A percentile compares a stretch with the other conserved stretches of the same genome.
Conservation (phyloP, 1,284 basidiomycete species). For the Athelia psychrophila region DNA sequence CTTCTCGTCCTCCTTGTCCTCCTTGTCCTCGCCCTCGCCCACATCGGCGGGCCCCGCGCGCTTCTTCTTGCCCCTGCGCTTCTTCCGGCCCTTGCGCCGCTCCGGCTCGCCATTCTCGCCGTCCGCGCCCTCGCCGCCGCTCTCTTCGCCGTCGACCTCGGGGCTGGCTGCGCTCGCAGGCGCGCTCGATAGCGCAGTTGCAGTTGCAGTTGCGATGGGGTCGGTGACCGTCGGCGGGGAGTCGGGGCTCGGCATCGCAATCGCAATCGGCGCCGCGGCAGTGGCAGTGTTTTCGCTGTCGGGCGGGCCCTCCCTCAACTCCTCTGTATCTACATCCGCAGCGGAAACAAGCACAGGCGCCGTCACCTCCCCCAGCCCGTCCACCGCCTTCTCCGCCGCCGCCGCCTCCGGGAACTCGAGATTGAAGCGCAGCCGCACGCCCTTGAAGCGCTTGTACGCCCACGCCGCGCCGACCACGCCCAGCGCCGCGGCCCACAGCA, state of each 20-base stretch:
- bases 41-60: conserved; percentile 20
- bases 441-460: no score
- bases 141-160: conserved; percentile 45
- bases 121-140: conserved; percentile 52
- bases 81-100: conserved; percentile 38
- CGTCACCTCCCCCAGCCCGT: no score
- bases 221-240: neutral
- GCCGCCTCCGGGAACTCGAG: no score
- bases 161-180: neutral
- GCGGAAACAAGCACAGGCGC: no score
- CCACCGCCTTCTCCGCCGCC: no score
- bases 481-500: no score
- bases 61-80: conserved; percentile 44
- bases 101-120: conserved; percentile 37
- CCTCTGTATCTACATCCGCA: no score
- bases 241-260: no score
- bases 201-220: conserved; percentile 1
- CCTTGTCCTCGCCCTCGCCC: conserved; percentile 26
- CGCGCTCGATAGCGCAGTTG: neutral
- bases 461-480: no score
- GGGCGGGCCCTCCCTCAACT: no score
- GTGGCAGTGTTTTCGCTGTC: neutral
- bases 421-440: no score
- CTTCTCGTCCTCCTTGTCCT: conserved; percentile 17
- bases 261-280: neutral